These are phyloP conservation scores for Circinella minor DNA, from an alignment of 371 early-diverging fungal species.

Conservation along the genomic window DNA sequence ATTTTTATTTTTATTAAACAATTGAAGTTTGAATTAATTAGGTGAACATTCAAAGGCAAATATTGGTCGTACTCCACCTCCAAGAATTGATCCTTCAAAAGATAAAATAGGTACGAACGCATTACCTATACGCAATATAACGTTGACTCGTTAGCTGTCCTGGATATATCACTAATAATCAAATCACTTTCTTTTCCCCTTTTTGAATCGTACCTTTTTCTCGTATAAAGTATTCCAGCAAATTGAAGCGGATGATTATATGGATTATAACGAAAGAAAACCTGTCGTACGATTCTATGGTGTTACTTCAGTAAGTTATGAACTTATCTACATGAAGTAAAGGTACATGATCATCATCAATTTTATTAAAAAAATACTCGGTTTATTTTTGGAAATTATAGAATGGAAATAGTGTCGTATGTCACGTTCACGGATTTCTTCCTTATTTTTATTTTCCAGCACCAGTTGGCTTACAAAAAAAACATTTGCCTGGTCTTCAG, in stretches of 20 bases:
- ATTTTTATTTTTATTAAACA: not conserved
- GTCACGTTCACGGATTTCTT: slow-evolving; percentile 91
- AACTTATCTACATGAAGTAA: not conserved
- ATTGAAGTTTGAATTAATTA: not conserved
- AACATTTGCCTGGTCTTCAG: slow-evolving; percentile 61
- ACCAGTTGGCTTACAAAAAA: slow-evolving; percentile 75
- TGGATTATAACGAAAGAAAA: slow-evolving; percentile 40
- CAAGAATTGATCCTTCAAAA: slow-evolving; percentile 30
- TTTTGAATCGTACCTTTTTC: too few species aligned
- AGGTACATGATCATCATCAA: not conserved
- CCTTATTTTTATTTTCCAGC: slow-evolving; percentile 98
- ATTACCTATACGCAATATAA: too few species aligned
- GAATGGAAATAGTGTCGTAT: slow-evolving; percentile 86
- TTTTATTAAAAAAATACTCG: not conserved
- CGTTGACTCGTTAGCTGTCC: too few species aligned
- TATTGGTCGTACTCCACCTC: slow-evolving; percentile 39
- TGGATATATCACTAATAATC: too few species aligned
- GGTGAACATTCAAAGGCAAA: not conserved
- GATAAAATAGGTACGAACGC: slow-evolving; percentile 39
- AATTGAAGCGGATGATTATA: slow-evolving; percentile 89
- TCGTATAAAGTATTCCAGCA: slow-evolving; percentile 86
- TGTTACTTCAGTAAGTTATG: slow-evolving; percentile 73
- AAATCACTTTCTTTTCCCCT: too few species aligned
- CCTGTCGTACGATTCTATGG: slow-evolving; percentile 88
- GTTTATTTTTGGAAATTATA: slow-evolving; percentile 22